These are phyloP conservation scores for Moesziomyces sp. DNA, from an alignment of 1,284 basidiomycete species.

Conservation along the genomic window DNA sequence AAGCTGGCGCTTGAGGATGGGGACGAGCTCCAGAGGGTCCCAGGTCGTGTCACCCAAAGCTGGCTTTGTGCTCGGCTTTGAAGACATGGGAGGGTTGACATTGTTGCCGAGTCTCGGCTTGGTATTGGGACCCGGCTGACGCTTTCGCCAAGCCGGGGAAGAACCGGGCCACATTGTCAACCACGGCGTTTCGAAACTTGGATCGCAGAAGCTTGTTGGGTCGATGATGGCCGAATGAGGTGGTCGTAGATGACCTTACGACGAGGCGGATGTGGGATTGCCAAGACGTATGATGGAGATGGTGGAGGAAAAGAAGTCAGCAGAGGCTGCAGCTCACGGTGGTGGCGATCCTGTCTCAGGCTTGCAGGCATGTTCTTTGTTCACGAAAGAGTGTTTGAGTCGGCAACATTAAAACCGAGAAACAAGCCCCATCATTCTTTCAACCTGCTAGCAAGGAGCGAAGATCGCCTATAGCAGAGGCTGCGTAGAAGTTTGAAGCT, in stretches of 20 bases:
- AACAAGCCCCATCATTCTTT: too few species aligned
- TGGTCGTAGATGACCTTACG: too few species aligned
- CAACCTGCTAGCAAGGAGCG: too few species aligned
- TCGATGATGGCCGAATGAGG: too few species aligned
- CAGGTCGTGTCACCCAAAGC: not conserved
- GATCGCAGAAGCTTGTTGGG: not conserved
- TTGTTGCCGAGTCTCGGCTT: conserved; percentile 27
- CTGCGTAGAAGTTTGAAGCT: conserved; percentile 15
- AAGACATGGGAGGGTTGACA: conserved; percentile 1
- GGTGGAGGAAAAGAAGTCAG: too few species aligned
- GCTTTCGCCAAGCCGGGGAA: conserved; percentile 30
- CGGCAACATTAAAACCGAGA: too few species aligned
- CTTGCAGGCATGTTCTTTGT: too few species aligned
- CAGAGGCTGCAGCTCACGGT: too few species aligned
- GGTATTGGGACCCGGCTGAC: conserved; percentile 9
- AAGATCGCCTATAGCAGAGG: not conserved
- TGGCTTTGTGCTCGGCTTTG: not conserved
- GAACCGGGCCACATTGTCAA: conserved; percentile 23
- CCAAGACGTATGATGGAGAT: too few species aligned
- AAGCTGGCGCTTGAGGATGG: conserved; percentile 8
- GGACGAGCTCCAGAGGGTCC: conserved; percentile 1
- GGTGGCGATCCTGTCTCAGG: too few species aligned
- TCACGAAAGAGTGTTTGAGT: too few species aligned
- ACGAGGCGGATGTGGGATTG: too few species aligned
- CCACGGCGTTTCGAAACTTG: not conserved